phyloP scores from a whole-genome alignment of 2,329 filamentous ascomycete species.

The Xylaria sp. region DNA sequence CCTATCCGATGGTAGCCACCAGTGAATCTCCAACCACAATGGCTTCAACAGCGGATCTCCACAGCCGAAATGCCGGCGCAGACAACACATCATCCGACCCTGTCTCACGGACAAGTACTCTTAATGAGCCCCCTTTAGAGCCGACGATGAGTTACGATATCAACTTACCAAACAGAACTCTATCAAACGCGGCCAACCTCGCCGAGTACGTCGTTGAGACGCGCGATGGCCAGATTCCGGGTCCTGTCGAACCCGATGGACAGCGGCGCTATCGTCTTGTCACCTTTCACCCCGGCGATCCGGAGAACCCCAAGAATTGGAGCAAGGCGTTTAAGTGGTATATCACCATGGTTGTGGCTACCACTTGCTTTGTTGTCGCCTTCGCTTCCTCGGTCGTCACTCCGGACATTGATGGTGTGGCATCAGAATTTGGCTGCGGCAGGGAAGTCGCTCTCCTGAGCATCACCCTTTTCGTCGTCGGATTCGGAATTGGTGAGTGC shows the following conservation, averaged over 20 bases:
- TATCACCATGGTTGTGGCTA: constrained; percentile 83
- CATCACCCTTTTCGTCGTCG: constrained; percentile 81
- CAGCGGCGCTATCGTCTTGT: constrained; percentile 63
- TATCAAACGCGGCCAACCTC: constrained; percentile 69
- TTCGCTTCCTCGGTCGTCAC: constrained; percentile 81
- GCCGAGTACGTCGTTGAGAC: constrained; percentile 75
- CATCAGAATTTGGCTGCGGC: constrained; percentile 72
- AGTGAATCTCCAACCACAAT: constrained; percentile 14
- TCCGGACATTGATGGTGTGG: constrained; percentile 74
- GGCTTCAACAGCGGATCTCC: constrained; percentile 8
- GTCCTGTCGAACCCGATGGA: constrained; percentile 47
- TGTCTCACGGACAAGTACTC: constrained; percentile 24
- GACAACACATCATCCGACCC: constrained; percentile 8
- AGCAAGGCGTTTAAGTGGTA: constrained; percentile 82
- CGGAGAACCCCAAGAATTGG: constrained; percentile 88
- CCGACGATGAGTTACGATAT: constrained; percentile 42
- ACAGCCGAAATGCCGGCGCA: background rate
- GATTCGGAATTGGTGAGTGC: constrained; percentile 76
- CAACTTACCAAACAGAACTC: constrained; percentile 72
- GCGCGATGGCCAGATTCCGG: constrained; percentile 68
- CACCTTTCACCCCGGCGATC: constrained; percentile 76
- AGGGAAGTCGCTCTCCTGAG: constrained; percentile 77
- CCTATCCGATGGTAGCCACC: constrained; percentile 2
- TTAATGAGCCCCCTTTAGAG: constrained; percentile 13
- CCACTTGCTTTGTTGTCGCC: constrained; percentile 79